Percentiles rank a stretch among this genome's conserved stretches.
Evolutionary conservation across 129 eudicot genomes (phyloP).

Genomic region (Ambrosia trifida): DNA sequence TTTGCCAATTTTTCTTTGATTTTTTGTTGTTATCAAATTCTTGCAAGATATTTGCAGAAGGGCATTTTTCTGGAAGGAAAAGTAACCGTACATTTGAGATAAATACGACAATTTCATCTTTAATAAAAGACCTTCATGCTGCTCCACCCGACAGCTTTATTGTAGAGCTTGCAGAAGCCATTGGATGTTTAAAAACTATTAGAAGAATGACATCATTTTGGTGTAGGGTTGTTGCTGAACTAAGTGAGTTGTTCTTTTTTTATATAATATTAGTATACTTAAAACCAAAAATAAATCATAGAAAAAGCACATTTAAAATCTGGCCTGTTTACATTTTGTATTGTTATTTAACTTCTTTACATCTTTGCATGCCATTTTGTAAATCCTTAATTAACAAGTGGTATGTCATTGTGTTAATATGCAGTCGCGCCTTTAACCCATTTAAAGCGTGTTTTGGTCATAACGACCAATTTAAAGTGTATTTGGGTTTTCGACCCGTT

Average conservation of each 20-base stretch:
- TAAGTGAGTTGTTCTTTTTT: constrained; percentile 56
- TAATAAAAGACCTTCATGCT: constrained; percentile 80
- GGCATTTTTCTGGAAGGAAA: constrained; percentile 57
- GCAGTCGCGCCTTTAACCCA: too few species aligned
- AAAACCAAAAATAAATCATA: neutral
- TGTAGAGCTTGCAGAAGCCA: constrained; percentile 80
- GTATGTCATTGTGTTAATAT: too few species aligned
- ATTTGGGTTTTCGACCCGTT: too few species aligned
- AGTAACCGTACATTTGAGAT: constrained; percentile 41
- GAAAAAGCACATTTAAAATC: neutral
- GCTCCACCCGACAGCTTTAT: constrained; percentile 84
- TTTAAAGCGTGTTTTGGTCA: too few species aligned
- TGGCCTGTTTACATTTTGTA: neutral
- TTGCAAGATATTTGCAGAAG: constrained; percentile 96
- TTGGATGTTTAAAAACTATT: constrained; percentile 79
- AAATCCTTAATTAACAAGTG: too few species aligned
- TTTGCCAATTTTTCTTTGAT: constrained; percentile 36
- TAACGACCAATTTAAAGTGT: too few species aligned
- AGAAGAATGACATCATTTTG: constrained; percentile 81
- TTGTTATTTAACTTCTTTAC: too few species aligned
- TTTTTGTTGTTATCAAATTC: constrained; percentile 58
- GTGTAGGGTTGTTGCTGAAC: constrained; percentile 73
- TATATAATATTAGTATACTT: neutral
- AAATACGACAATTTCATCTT: constrained; percentile 42
- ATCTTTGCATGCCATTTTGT: too few species aligned